Evolutionary conservation across 257 asterid genomes (phyloP).

Genomic region (Rehmannia glutinosa): DNA sequence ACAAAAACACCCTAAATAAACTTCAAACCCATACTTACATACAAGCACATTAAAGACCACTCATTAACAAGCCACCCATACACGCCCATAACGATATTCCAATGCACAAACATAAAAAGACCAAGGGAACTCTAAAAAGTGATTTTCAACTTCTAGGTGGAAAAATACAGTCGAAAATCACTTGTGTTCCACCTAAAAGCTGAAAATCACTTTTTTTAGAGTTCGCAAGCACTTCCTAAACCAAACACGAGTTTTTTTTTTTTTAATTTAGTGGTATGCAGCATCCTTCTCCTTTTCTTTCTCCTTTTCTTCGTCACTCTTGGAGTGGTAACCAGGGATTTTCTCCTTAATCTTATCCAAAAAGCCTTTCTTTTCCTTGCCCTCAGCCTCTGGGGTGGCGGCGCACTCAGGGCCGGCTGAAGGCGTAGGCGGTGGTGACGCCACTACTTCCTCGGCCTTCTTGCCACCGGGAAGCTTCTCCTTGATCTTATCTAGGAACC

Average conservation of each 20-base stretch:
- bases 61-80: conserved; percentile 11
- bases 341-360: conserved; percentile 80
- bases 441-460: conserved; percentile 42
- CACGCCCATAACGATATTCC: not conserved
- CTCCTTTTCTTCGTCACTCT: conserved; percentile 52
- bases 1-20: not conserved
- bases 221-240: too few species aligned
- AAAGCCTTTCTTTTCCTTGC: conserved; percentile 61
- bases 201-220: too few species aligned
- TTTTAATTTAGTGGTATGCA: not conserved
- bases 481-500: conserved; percentile 67
- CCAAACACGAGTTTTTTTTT: too few species aligned
- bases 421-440: conserved; percentile 22
- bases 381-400: conserved; percentile 24
- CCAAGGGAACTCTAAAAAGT: too few species aligned
- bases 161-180: too few species aligned
- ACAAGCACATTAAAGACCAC: conserved; percentile 12
- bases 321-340: conserved; percentile 58
- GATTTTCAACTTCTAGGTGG: too few species aligned
- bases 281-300: conserved; percentile 26
- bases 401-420: conserved; percentile 11
- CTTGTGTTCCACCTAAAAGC: too few species aligned
- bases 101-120: not conserved
- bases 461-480: conserved; percentile 68
- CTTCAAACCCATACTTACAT: conserved; percentile 1